phyloP scores from a whole-genome alignment of 192 early-diverging fungal genomes.

The Backusella mclennaniae region DNA sequence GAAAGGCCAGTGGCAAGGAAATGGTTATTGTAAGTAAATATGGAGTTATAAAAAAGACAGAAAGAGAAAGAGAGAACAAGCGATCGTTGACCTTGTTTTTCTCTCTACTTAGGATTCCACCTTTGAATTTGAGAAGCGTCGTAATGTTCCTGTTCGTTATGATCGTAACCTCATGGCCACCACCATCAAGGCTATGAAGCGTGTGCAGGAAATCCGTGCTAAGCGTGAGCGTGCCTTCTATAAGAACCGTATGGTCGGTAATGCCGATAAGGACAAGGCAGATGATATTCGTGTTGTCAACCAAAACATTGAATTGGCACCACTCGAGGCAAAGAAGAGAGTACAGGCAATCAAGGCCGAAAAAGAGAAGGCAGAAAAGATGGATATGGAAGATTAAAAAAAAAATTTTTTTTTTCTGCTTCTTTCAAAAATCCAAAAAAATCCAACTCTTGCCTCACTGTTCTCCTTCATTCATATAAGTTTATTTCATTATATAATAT shows the following conservation, averaged over 20 bases:
- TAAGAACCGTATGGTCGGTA: conserved; percentile 88
- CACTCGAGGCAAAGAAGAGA: conserved; percentile 51
- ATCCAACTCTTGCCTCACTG: neutral
- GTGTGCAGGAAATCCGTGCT: conserved; percentile 90
- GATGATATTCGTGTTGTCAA: conserved; percentile 76
- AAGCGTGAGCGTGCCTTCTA: conserved; percentile 92
- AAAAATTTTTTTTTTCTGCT: neutral
- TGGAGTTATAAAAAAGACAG: neutral
- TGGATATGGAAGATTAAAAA: conserved; percentile 62
- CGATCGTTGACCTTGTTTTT: neutral
- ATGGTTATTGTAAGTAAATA: conserved; percentile 86
- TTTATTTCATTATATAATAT: conserved; percentile 4
- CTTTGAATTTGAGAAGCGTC: conserved; percentile 98
- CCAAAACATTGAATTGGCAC: conserved; percentile 87
- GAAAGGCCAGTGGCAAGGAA: conserved; percentile 97
- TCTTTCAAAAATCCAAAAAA: neutral
- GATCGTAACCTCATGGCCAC: conserved; percentile 96
- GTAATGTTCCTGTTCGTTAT: conserved; percentile 97
- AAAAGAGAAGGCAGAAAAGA: conserved; percentile 42
- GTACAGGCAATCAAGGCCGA: conserved; percentile 62
- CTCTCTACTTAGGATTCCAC: conserved; percentile 72
- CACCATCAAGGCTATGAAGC: conserved; percentile 98
- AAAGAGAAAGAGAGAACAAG: neutral
- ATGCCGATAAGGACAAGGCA: conserved; percentile 77
- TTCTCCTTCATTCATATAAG: neutral